These are phyloP conservation scores for Aspergillus calidoustus DNA, from an alignment of 2,329 filamentous ascomycete species.

Conservation along the genomic window DNA sequence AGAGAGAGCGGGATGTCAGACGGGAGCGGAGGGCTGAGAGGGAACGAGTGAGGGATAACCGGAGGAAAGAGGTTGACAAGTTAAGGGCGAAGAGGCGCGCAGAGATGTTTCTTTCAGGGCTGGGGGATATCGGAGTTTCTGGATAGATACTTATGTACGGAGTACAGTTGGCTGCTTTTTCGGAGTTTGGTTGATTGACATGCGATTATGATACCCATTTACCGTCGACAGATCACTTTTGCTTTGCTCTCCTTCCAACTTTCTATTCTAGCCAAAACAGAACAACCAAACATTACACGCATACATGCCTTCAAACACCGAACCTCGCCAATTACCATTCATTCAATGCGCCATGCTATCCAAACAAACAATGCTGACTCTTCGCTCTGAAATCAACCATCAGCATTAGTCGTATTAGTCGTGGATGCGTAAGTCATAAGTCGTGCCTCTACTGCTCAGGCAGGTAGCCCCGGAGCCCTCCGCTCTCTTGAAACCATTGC, in stretches of 20 bases:
- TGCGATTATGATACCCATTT: constrained; percentile 19
- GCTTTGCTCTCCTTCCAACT: neutral
- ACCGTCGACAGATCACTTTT: constrained; percentile 10
- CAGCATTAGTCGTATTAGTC: constrained; percentile 28
- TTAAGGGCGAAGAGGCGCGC: constrained; percentile 69
- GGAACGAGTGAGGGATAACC: constrained; percentile 65
- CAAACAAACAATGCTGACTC: neutral
- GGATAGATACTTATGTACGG: neutral
- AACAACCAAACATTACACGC: neutral
- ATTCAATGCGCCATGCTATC: constrained; percentile 15
- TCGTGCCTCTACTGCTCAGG: constrained; percentile 2
- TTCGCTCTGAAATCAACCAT: constrained; percentile 22
- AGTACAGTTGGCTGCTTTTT: neutral
- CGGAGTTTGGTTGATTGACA: neutral
- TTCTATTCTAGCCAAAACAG: constrained; percentile 9
- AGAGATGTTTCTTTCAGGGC: constrained; percentile 70
- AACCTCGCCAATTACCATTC: neutral
- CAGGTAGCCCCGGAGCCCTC: neutral
- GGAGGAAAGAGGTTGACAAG: constrained; percentile 54
- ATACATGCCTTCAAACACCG: neutral
- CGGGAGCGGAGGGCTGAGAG: constrained; percentile 63
- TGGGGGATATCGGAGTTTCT: constrained; percentile 43
- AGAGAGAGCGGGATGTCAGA: constrained; percentile 62
- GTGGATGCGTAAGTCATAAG: constrained; percentile 18
- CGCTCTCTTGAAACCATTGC: neutral